phyloP scores from a whole-genome alignment of 2,329 filamentous ascomycete genomes.

The Acrodontium crateriforme region DNA sequence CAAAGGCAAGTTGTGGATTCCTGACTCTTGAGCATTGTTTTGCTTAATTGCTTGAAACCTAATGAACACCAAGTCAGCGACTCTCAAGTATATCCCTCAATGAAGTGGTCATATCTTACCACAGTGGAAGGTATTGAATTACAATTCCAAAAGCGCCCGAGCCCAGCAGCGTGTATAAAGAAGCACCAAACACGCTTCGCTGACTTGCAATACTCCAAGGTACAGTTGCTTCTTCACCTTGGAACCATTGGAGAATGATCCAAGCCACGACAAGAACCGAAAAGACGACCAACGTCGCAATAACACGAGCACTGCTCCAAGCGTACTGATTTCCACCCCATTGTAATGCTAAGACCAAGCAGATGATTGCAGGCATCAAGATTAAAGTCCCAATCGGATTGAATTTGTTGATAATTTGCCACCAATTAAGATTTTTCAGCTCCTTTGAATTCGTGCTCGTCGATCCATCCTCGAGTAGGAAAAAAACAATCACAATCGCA shows the following conservation, averaged over 20 bases:
- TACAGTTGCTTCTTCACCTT: slow-evolving; percentile 7
- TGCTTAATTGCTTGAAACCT: slow-evolving; percentile 8
- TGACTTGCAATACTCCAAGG: slow-evolving; percentile 5
- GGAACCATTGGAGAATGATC: slow-evolving; percentile 5
- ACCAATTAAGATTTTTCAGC: too few relatives aligned
- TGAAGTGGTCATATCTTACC: slow-evolving; percentile 5
- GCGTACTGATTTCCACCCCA: slow-evolving; percentile 3
- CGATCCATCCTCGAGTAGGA: slow-evolving; percentile 2
- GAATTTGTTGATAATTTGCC: slow-evolving; percentile 17
- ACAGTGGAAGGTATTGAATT: slow-evolving; percentile 8
- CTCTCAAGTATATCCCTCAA: not conserved
- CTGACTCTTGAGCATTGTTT: slow-evolving; percentile 4
- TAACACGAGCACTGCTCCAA: slow-evolving; percentile 3
- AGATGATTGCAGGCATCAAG: slow-evolving; percentile 3
- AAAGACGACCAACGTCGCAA: slow-evolving; percentile 4
- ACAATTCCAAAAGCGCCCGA: slow-evolving; percentile 5
- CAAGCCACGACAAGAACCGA: slow-evolving; percentile 5
- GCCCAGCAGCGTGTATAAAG: slow-evolving; percentile 4
- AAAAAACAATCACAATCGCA: slow-evolving; percentile 5
- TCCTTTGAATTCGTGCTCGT: slow-evolving; percentile 6
- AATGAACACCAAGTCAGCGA: not conserved
- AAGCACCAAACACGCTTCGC: slow-evolving; percentile 5
- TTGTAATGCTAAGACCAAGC: slow-evolving; percentile 3
- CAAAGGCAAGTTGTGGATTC: slow-evolving; percentile 6
- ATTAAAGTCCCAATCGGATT: not conserved